Evolutionary conservation across 2,329 filamentous ascomycete species (phyloP), one percentile per base, ranked within the genome.

Genomic region (Fusarium guadeloupense): DNA sequence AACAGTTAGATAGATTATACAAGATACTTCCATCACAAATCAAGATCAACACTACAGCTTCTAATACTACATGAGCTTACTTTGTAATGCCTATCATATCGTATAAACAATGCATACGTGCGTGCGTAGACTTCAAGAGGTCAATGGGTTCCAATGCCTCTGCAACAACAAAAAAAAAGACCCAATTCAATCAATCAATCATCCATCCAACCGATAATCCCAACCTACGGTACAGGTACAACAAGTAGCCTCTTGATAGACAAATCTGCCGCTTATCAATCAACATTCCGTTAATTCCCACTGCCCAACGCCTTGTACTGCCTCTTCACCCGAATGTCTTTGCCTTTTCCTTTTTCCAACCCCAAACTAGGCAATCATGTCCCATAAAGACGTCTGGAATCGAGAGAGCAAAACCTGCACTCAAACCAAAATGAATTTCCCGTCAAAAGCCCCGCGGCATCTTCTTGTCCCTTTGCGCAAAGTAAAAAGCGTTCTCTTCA

Each of bases 281-380:
- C 31, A 31, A 14, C 13, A 31, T 31, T 40, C 51, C 54, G 43
- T 38, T 59, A 53, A 54, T 53, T 59, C 54, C 66, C 44, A 17
- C 54, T 60, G 53, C 47, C 63, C 56, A 70, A 70, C 68, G 68
- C 68, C 68, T 60, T 56, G 43, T 58, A 54, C 54, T 59, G 37
- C 46, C 45, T 62, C 67, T 55, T 51, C 42, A n/a, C 35, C 45
- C 46, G 33, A 41, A 52, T 60, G 43, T 45, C 48, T 63, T 31
- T n/a, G 28, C 13, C 14, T n/a, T 31, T 64, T 65, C 13, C 14
- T n/a, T 31, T 64, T 65, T 48, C 59, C 53, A 45, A 59, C 40
- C 59, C 59, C 49, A 52, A 50, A 38, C 60, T 44, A 45, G 8
- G 8, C 8, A 25, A 50, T 58, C 45, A 13, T 19, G 31, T 45